Evolutionary conservation across 129 eudicot species (phyloP).

Genomic region (Centella asiatica): DNA sequence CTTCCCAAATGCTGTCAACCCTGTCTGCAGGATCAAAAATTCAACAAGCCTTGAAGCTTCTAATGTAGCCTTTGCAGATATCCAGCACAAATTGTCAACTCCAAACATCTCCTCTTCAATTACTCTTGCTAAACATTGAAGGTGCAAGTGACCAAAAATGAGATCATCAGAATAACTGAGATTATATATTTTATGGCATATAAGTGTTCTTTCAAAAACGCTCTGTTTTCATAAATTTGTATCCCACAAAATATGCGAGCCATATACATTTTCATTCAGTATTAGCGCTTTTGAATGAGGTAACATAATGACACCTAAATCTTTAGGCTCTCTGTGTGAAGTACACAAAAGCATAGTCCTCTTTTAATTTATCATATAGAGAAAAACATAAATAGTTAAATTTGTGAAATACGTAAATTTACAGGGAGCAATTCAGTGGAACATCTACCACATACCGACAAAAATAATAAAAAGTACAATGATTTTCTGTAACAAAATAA

Average conservation of each 20-base stretch:
- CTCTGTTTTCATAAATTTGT: neutral
- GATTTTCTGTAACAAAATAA: no score
- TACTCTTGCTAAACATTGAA: slow-evolving; percentile 63
- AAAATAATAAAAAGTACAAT: no score
- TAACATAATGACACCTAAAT: no score
- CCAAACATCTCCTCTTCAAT: slow-evolving; percentile 97
- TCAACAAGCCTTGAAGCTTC: slow-evolving; percentile 77
- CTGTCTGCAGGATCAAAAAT: slow-evolving; percentile 66
- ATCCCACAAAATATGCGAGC: neutral
- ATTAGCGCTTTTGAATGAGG: no score
- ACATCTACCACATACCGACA: no score
- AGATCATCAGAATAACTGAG: neutral
- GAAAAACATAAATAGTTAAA: no score
- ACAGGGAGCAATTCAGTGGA: no score
- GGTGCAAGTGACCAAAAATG: neutral
- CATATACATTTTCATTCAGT: neutral
- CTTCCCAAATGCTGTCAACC: slow-evolving; percentile 90
- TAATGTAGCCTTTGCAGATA: slow-evolving; percentile 68
- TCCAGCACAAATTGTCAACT: slow-evolving; percentile 85
- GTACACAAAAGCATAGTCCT: no score
- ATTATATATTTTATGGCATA: neutral
- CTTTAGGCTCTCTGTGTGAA: no score
- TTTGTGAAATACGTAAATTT: no score
- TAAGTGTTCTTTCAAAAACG: neutral
- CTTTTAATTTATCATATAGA: no score